Conservation (phyloP, 2,329 filamentous ascomycete genomes). For the Verticillium nonalfalfae region DNA sequence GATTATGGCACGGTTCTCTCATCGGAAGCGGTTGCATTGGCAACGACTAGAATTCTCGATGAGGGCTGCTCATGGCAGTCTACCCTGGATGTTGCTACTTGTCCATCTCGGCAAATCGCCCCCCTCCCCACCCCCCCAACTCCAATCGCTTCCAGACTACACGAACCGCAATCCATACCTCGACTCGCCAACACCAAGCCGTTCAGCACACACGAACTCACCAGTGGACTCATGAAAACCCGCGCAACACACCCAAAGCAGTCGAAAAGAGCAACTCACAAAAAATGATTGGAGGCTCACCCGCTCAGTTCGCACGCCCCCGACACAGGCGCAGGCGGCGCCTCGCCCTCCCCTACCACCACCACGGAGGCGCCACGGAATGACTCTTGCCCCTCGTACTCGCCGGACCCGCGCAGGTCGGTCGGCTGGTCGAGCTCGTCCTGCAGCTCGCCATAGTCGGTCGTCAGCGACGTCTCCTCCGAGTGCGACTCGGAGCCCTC, state of each 20-base stretch:
- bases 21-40: no score
- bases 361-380: background rate
- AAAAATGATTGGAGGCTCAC: background rate
- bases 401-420: conserved; percentile 27
- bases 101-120: no score
- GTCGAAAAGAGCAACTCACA: background rate
- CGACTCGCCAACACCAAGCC: no score
- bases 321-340: background rate
- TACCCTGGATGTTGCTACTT: no score
- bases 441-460: conserved; percentile 35
- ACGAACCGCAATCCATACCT: no score
- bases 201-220: background rate
- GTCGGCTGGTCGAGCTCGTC: conserved; percentile 41
- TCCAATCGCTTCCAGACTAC: no score
- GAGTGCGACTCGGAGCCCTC: conserved; percentile 53
- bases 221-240: background rate
- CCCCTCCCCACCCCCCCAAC: no score
- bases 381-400: background rate
- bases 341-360: conserved; percentile 18
- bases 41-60: no score
- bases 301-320: conserved; percentile 23
- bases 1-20: no score
- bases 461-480: conserved; percentile 35
- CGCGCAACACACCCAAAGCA: background rate
- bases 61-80: no score